Percentiles rank a stretch among this genome's conserved stretches.
phyloP scores from a whole-genome alignment of 2,329 filamentous ascomycete genomes.

The Diaporthe sp. region DNA sequence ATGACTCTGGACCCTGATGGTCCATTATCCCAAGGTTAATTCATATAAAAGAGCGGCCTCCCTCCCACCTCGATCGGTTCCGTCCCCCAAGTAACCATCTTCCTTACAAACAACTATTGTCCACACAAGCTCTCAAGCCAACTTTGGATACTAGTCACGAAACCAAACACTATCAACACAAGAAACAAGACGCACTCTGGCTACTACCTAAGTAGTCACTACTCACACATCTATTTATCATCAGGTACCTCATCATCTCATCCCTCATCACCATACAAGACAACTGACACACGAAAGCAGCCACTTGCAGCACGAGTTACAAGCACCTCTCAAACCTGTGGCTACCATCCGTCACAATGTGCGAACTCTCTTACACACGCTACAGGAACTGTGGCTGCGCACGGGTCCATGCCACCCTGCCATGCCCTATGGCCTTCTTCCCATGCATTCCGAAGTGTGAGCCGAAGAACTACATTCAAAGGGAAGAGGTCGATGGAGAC shows the following conservation, averaged over 20 bases:
- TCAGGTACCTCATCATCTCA: not conserved
- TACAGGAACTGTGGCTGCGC: not conserved
- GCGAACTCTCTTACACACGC: not conserved
- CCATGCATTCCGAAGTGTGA: not conserved
- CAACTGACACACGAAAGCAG: not conserved
- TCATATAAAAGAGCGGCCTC: not conserved
- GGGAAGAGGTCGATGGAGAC: not conserved
- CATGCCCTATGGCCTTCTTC: not conserved
- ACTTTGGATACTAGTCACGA: not conserved
- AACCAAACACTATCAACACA: not conserved
- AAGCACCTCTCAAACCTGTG: too few species aligned
- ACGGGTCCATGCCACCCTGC: not conserved
- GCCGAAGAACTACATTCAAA: accelerated
- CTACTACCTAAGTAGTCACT: not conserved
- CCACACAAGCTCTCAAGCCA: not conserved
- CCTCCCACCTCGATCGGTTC: not conserved
- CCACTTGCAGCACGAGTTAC: not conserved
- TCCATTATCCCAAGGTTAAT: too few species aligned
- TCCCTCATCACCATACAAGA: not conserved
- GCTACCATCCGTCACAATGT: not conserved
- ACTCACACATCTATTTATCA: not conserved
- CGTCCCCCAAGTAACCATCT: too few species aligned
- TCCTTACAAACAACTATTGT: not conserved
- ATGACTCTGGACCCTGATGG: too few species aligned
- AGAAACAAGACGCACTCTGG: not conserved